These are phyloP conservation scores for Lithospermum erythrorhizon DNA, from an alignment of 257 asterid genomes.

Conservation along the genomic window DNA sequence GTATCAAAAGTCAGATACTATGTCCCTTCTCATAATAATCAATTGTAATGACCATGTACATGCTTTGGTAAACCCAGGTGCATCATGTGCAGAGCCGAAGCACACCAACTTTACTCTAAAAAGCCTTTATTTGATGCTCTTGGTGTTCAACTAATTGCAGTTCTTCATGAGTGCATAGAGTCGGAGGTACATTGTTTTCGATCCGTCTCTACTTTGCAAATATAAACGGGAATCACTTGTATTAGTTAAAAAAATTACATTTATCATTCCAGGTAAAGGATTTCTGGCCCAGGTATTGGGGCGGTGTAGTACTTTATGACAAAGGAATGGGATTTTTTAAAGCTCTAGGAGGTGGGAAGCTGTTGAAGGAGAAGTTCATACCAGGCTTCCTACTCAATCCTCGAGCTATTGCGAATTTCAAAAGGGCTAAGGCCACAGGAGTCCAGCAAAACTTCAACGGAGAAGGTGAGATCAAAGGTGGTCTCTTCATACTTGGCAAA, in stretches of 20 bases:
- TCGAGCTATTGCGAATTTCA: slow-evolving; percentile 73
- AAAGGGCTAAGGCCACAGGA: slow-evolving; percentile 58
- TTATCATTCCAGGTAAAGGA: slow-evolving; percentile 43
- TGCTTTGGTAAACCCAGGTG: slow-evolving; percentile 22
- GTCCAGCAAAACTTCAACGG: slow-evolving; percentile 63
- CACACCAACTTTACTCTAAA: slow-evolving; percentile 68
- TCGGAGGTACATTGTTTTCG: slow-evolving; percentile 39
- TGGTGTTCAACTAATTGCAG: slow-evolving; percentile 59
- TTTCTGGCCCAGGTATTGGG: slow-evolving; percentile 94
- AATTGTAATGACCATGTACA: background rate
- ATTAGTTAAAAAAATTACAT: slow-evolving; percentile 2
- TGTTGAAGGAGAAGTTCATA: slow-evolving; percentile 65
- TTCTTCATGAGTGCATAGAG: slow-evolving; percentile 68
- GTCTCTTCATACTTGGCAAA: slow-evolving; percentile 59
- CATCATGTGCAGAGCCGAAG: slow-evolving; percentile 92
- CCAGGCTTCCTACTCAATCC: slow-evolving; percentile 71
- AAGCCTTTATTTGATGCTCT: slow-evolving; percentile 82
- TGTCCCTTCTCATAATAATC: background rate
- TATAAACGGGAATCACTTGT: slow-evolving; percentile 4
- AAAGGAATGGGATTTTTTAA: slow-evolving; percentile 51
- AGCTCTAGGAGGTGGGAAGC: slow-evolving; percentile 84
- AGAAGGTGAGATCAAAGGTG: slow-evolving; percentile 77
- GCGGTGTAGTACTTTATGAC: slow-evolving; percentile 61
- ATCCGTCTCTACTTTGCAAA: slow-evolving; percentile 1
- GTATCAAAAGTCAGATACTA: background rate